A percentile compares a stretch with the other conserved stretches of the same genome.
Conservation (phyloP, 805 yeast genomes). For the Lipomyces yamadae region DNA sequence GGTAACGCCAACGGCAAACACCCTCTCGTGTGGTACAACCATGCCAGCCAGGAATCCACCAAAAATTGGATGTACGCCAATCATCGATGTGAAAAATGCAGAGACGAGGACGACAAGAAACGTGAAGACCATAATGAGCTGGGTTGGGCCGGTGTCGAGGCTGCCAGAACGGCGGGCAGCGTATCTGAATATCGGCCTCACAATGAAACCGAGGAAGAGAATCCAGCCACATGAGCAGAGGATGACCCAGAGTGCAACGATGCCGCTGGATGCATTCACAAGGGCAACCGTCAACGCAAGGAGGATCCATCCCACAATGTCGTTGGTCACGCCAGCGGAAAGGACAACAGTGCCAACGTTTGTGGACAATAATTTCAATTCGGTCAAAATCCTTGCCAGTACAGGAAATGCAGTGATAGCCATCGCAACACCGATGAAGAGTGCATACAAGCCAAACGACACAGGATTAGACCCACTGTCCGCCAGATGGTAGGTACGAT, state of each 20-base stretch:
- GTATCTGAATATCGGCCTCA: slow-evolving; percentile 55
- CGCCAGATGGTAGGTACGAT: slow-evolving; percentile 49
- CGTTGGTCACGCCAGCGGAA: slow-evolving; percentile 83
- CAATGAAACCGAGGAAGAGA: slow-evolving; percentile 61
- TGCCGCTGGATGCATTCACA: slow-evolving; percentile 72
- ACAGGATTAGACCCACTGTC: slow-evolving; percentile 46
- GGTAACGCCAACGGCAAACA: slow-evolving; percentile 69
- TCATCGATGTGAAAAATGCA: slow-evolving; percentile 78
- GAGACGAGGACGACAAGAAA: slow-evolving; percentile 63
- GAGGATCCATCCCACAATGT: slow-evolving; percentile 79
- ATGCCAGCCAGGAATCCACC: slow-evolving; percentile 83
- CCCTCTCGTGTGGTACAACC: slow-evolving; percentile 75
- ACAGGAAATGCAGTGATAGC: slow-evolving; percentile 89
- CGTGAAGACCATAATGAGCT: slow-evolving; percentile 66
- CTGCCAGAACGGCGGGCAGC: slow-evolving; percentile 57
- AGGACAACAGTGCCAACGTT: slow-evolving; percentile 62
- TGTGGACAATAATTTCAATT: slow-evolving; percentile 59
- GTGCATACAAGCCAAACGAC: slow-evolving; percentile 74
- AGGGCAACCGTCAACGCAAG: slow-evolving; percentile 76
- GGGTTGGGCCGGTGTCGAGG: slow-evolving; percentile 59
- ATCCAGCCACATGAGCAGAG: slow-evolving; percentile 70
- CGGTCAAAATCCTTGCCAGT: slow-evolving; percentile 75
- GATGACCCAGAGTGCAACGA: slow-evolving; percentile 70
- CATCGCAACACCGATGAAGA: slow-evolving; percentile 81
- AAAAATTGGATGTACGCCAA: slow-evolving; percentile 85